Conservation (phyloP, 495 filamentous ascomycete genomes). For the Penicillium herquei region DNA sequence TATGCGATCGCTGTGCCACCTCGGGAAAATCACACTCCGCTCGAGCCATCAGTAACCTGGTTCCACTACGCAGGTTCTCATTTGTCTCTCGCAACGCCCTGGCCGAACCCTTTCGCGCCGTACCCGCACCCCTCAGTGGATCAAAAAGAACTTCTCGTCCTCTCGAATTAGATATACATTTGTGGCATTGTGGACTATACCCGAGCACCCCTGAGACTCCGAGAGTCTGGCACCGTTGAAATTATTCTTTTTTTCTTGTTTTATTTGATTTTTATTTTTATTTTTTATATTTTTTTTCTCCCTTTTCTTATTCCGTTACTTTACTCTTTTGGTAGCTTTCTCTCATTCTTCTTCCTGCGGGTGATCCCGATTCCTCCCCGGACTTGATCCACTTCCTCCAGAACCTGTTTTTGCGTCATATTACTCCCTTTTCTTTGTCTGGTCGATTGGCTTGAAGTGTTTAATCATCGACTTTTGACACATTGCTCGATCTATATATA, state of each 20-base stretch:
- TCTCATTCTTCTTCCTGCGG: background rate
- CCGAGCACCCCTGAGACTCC: conserved; percentile 7
- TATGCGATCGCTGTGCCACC: conserved; percentile 24
- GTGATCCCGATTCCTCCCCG: conserved; percentile 7
- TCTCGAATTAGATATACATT: conserved; percentile 12
- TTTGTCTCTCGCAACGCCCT: conserved; percentile 13
- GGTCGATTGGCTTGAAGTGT: background rate
- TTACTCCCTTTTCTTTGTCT: background rate
- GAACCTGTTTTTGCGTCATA: conserved; percentile 2
- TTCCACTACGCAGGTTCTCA: conserved; percentile 13
- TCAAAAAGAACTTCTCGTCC: conserved; percentile 19
- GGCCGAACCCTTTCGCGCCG: conserved; percentile 11
- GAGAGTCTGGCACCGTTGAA: conserved; percentile 8
- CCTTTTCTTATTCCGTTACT: no score
- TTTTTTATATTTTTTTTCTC: no score
- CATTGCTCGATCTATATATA: background rate
- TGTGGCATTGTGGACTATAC: conserved; percentile 7
- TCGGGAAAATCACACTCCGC: conserved; percentile 21
- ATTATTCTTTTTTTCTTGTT: no score
- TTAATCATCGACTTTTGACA: background rate
- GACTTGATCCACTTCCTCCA: background rate
- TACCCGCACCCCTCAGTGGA: conserved; percentile 18
- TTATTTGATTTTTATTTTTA: no score
- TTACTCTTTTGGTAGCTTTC: background rate
- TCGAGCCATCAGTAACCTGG: conserved; percentile 3